Percentiles rank a stretch among this genome's conserved stretches.
Conservation (phyloP, 2,329 filamentous ascomycete species). For the Truncatella angustata region DNA sequence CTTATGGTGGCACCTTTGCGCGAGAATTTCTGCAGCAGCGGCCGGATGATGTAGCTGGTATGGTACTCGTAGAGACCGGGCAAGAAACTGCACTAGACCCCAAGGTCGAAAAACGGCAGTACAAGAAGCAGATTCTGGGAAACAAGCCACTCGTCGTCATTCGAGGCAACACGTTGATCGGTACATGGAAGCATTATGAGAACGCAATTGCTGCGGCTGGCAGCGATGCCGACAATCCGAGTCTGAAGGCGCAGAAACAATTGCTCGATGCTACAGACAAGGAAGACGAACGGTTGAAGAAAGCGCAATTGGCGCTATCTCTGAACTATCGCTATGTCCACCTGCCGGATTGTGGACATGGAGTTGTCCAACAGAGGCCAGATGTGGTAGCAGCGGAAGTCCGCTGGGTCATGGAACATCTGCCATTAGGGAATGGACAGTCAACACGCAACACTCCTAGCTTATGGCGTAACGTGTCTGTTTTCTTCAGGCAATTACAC, state of each 20-base stretch:
- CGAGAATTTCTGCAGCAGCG: conserved; percentile 21
- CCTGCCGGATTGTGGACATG: conserved; percentile 24
- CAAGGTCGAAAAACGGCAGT: conserved; percentile 19
- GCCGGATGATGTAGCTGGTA: conserved; percentile 15
- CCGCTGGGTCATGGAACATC: conserved; percentile 22
- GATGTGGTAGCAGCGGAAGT: conserved; percentile 23
- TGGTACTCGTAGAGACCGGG: conserved; percentile 28
- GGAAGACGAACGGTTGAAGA: conserved; percentile 26
- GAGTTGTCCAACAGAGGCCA: conserved; percentile 24
- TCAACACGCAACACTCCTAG: too few species aligned
- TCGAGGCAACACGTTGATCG: conserved; percentile 21
- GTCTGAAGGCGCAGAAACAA: conserved; percentile 13
- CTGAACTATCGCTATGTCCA: conserved; percentile 18
- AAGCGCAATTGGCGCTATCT: conserved; percentile 22
- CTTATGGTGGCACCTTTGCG: conserved; percentile 29
- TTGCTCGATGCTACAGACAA: conserved; percentile 19
- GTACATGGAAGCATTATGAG: conserved; percentile 19
- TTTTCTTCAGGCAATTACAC: too few species aligned
- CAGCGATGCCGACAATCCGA: not conserved
- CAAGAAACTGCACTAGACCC: conserved; percentile 26
- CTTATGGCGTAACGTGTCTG: too few species aligned
- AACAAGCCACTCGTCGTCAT: conserved; percentile 24
- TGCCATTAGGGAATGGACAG: too few species aligned
- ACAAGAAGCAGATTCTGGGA: conserved; percentile 16
- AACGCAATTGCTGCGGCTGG: not conserved